phyloP scores from a whole-genome alignment of 495 filamentous ascomycete genomes.

The Lasiosphaeriaceae sp. region DNA sequence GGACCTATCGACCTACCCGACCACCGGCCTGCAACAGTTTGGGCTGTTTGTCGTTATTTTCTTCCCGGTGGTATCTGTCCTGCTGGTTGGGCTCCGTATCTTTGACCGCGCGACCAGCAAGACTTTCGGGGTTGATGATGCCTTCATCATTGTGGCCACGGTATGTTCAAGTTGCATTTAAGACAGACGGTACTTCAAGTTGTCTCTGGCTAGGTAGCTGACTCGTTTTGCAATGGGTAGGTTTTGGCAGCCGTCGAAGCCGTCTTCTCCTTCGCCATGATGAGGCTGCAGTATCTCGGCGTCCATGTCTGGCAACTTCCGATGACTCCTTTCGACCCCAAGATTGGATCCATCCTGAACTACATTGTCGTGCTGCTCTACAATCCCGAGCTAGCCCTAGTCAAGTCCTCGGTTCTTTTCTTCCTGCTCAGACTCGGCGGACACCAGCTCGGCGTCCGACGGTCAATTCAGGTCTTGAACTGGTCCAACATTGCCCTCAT shows the following conservation, averaged over 20 bases:
- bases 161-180: conserved; percentile 2
- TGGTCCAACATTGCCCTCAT: conserved; percentile 39
- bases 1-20: conserved; percentile 17
- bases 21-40: conserved; percentile 25
- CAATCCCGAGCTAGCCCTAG: conserved; percentile 36
- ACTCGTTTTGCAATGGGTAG: not conserved
- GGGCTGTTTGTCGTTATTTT: conserved; percentile 27
- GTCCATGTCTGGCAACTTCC: conserved; percentile 10
- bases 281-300: conserved; percentile 13
- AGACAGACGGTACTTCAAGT: no score
- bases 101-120: conserved; percentile 27
- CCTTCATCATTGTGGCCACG: conserved; percentile 7
- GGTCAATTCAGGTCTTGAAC: conserved; percentile 38
- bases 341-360: conserved; percentile 4
- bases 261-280: conserved; percentile 14
- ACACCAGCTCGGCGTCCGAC: conserved; percentile 17
- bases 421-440: conserved; percentile 47
- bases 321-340: conserved; percentile 1
- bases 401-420: conserved; percentile 49
- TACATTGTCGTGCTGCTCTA: conserved; percentile 21
- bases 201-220: no score
- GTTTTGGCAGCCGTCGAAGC: conserved; percentile 8
- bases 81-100: conserved; percentile 23
- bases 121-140: conserved; percentile 8
- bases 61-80: conserved; percentile 20